phyloP scores from a whole-genome alignment of 2,329 filamentous ascomycete species.

The Phyllosticta capitalensis region DNA sequence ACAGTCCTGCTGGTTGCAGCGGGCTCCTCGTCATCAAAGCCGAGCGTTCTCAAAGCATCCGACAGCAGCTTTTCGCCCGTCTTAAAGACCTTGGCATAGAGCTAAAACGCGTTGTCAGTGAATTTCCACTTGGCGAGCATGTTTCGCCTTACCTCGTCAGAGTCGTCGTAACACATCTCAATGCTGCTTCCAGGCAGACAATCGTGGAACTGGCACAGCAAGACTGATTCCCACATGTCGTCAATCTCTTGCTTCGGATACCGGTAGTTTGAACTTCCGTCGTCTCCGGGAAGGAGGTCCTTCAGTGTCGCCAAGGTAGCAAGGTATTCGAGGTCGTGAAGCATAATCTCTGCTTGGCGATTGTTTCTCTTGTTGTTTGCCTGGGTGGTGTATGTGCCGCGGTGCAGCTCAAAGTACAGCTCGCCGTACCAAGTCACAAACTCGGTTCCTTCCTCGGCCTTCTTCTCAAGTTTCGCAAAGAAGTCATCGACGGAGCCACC shows the following conservation, averaged over 20 bases:
- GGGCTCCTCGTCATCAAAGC: conserved; percentile 42
- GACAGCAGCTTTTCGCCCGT: conserved; percentile 64
- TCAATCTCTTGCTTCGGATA: conserved; percentile 95
- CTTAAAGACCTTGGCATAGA: conserved; percentile 75
- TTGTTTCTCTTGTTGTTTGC: conserved; percentile 97
- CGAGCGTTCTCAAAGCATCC: conserved; percentile 59
- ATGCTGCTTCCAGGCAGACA: conserved; percentile 91
- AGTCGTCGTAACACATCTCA: conserved; percentile 97
- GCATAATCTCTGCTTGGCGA: conserved; percentile 69
- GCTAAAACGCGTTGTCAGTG: conserved; percentile 27
- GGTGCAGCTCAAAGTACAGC: conserved; percentile 94
- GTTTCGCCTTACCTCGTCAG: conserved; percentile 51
- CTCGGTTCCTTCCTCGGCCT: conserved; percentile 54
- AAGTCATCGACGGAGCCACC: conserved; percentile 89
- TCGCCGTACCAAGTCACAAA: conserved; percentile 97
- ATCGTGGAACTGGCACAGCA: conserved; percentile 96
- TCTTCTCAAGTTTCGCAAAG: conserved; percentile 76
- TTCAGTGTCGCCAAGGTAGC: conserved; percentile 76
- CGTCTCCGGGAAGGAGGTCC: conserved; percentile 37
- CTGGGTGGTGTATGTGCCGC: conserved; percentile 94
- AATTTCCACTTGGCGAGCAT: background rate
- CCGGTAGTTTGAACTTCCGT: conserved; percentile 49
- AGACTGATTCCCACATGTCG: conserved; percentile 84
- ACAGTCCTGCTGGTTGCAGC: conserved; percentile 36
- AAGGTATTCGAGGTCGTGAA: conserved; percentile 80